Evolutionary conservation across 176 grass and related monocot genomes (phyloP).

Genomic region (Puya raimondii): DNA sequence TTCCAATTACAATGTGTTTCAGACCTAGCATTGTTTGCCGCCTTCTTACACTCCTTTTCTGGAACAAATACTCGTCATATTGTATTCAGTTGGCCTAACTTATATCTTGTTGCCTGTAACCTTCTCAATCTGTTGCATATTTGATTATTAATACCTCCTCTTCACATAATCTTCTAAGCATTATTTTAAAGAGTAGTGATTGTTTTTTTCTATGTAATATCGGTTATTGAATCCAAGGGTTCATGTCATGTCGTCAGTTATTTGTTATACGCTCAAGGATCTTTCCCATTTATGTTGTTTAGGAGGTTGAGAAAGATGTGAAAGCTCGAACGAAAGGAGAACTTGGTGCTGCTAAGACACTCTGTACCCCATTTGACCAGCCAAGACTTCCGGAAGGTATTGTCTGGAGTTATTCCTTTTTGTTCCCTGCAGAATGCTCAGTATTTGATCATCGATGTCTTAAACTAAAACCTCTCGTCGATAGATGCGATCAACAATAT

Average conservation of each 20-base stretch:
- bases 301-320: constrained; percentile 63
- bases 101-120: too few relatives aligned
- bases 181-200: too few relatives aligned
- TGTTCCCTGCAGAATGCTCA: background rate
- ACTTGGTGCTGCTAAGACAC: constrained; percentile 50
- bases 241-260: background rate
- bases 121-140: too few relatives aligned
- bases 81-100: too few relatives aligned
- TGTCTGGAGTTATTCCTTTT: background rate
- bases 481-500: background rate
- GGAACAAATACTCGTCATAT: too few relatives aligned
- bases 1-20: too few relatives aligned
- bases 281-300: background rate
- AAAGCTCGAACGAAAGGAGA: constrained; percentile 58
- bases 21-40: too few relatives aligned
- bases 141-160: too few relatives aligned
- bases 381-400: constrained; percentile 58
- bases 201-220: too few relatives aligned
- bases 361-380: constrained; percentile 66
- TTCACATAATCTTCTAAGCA: too few relatives aligned
- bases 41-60: too few relatives aligned
- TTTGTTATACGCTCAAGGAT: background rate
- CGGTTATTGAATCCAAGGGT: background rate
- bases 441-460: background rate
- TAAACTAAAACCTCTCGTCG: background rate